Evolutionary conservation across 805 yeast genomes (phyloP), one percentile per base, ranked within the genome.

Genomic region (Kodamaea restingae): DNA sequence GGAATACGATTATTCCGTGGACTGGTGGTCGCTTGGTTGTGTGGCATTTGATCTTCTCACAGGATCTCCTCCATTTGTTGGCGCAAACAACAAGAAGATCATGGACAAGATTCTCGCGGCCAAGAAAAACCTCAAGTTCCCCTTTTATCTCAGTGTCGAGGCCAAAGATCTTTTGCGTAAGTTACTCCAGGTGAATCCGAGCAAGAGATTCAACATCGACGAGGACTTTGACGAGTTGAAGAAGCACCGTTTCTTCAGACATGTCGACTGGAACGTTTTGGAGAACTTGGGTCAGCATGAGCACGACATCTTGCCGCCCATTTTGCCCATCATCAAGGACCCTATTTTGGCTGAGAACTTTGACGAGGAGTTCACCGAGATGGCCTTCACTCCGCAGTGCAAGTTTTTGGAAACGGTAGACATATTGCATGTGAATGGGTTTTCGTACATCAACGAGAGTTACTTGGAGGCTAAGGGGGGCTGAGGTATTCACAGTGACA

Each of bases 21-120:
- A 69, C 47, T 69, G 74, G 74, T 69, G 74, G 74, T 67, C 70
- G 34, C 51, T 69, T 37, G 74, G 74, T 2, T 66, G 72, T 40
- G 71, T 69, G 15, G 59, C 70, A 0, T 69, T 47, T 50, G 74
- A 69, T 46, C 53, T 69, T 49, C 54, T 69, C 40, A 67, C 70
- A 1, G 74, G 74, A 0, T 58, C 64, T 11, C 73, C 74, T 4
- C 74, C 74, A 4, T 69, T 66, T 43, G 66, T 72, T 2, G 74
- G 73, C 1, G 65, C 61, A 38, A 59, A 63, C 35, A 63, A 64
- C 44, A 60, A 65, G 46, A 56, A 58, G 22, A 66, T 69, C 21
- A 58, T 55, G 50, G 72, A 68, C 32, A 67, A 65, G 47, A 61
- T 69, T 31, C 41, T 65, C 31, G 40, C 57, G 4, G 56, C 60